Evolutionary conservation across 2,329 filamentous ascomycete species (phyloP).

Genomic region (Penicillium fuscoglaucum): DNA sequence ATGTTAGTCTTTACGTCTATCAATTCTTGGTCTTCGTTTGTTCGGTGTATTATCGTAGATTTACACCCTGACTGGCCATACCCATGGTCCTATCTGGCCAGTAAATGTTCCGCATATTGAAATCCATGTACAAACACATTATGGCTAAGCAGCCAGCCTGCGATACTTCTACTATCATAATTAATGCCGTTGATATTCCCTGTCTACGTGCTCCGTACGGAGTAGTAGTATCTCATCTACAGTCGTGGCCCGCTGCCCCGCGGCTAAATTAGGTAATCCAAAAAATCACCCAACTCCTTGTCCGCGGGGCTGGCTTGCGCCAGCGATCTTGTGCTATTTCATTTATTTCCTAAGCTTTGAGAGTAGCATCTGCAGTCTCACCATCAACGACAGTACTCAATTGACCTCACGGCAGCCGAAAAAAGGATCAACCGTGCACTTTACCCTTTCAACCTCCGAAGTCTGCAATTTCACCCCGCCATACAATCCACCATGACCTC

Average conservation of each 20-base stretch:
- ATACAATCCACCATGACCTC: constrained; percentile 27
- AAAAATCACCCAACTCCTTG: constrained; percentile 2
- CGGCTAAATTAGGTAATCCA: constrained; percentile 7
- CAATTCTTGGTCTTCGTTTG: neutral
- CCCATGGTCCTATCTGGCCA: neutral
- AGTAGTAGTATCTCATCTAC: neutral
- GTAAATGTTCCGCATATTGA: neutral
- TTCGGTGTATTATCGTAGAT: neutral
- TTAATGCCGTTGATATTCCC: neutral
- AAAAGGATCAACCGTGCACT: neutral
- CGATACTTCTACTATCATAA: neutral
- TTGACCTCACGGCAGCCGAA: constrained; percentile 1
- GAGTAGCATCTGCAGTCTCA: neutral
- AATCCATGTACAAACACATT: neutral
- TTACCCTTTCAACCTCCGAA: neutral
- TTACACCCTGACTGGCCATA: neutral
- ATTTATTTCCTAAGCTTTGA: constrained; percentile 2
- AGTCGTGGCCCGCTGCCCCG: constrained; percentile 3
- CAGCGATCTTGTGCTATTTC: neutral
- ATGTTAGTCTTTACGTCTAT: neutral
- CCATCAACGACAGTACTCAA: neutral
- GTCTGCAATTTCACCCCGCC: constrained; percentile 5
- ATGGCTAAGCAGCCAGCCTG: neutral
- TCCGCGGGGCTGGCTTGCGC: neutral
- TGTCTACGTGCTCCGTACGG: neutral